A percentile compares a stretch with the other conserved stretches of the same genome.
These are phyloP conservation scores for Amylocarpus encephaloides DNA, from an alignment of 2,329 filamentous ascomycete genomes.

Conservation along the genomic window DNA sequence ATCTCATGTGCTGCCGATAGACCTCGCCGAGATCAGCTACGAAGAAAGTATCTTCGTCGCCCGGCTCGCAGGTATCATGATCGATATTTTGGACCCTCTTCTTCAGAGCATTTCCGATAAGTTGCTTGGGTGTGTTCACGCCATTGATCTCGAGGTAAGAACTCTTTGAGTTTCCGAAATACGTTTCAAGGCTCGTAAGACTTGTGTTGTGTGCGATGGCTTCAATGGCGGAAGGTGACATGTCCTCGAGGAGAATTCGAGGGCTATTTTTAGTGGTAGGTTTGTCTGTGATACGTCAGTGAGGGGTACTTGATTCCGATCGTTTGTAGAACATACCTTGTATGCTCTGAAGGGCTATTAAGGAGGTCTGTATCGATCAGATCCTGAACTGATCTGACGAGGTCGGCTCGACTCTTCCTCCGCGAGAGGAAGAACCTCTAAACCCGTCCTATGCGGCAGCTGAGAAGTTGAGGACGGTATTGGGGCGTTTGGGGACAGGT, in stretches of 20 bases:
- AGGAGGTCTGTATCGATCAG: slow-evolving; percentile 91
- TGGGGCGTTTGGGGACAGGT: slow-evolving; percentile 43
- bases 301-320: not conserved
- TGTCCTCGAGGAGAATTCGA: slow-evolving; percentile 35
- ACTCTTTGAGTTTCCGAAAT: slow-evolving; percentile 25
- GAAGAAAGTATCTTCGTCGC: slow-evolving; percentile 97
- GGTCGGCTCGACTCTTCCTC: slow-evolving; percentile 99
- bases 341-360: slow-evolving; percentile 53
- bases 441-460: slow-evolving; percentile 99
- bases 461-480: slow-evolving; percentile 60
- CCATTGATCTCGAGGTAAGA: slow-evolving; percentile 24
- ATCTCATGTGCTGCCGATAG: slow-evolving; percentile 96
- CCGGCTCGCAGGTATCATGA: slow-evolving; percentile 79
- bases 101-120: slow-evolving; percentile 84
- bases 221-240: slow-evolving; percentile 64
- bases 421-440: slow-evolving; percentile 96
- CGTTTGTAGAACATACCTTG: slow-evolving; percentile 14
- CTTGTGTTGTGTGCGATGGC: slow-evolving; percentile 38
- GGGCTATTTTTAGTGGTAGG: slow-evolving; percentile 4
- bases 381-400: slow-evolving; percentile 85
- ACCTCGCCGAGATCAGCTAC: slow-evolving; percentile 97
- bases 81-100: slow-evolving; percentile 78
- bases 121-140: slow-evolving; percentile 54
- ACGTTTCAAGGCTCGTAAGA: slow-evolving; percentile 28
- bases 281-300: not conserved